Base-by-base conservation (phyloP, 257 asterid genomes). In the Nicotiana otophora region DNA sequence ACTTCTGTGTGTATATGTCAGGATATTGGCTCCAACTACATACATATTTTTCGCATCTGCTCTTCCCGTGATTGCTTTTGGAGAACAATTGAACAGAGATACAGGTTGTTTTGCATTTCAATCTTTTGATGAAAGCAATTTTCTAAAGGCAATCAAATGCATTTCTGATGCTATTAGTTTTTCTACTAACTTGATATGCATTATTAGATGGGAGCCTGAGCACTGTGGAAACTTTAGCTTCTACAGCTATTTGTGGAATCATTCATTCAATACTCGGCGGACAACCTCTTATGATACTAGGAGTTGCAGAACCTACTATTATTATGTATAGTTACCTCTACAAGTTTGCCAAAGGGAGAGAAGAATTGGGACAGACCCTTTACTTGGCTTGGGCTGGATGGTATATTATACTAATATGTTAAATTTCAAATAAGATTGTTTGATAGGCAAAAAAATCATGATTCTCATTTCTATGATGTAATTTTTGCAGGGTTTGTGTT, bases 1-100 rank as follows among this genome's bases (percentile, higher is more conserved):
- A 51, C 16, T 51, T 75, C 9, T 26, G 2, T 46, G 1, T 65
- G 74, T 30, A 16, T 81, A 51, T 66, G 39, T 2, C 74, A 85
- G 87, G 81, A 85, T 85, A 77, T 30, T 85, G 58, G 87, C 87
- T 14, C 87, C 87, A 31, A 82, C 87, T 30, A 78, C 85, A 9
- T 85, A 82, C 83, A 82, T 85, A 78, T 85, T 85, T 54, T 85
- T 85, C 16, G 85, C 87, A 31, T 85, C 87, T 4, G 87, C 85
- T 63, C 81, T 85, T 48, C 87, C 87, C 1, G 87, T 85, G 39
- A 85, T 85, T 10, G 83, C 87, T 16, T 85, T 85, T 48, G 87
- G 87, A 20, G 87, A 85, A 48, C 87, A 85, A 65, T 78, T 85
- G 82, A 82, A 67, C 16, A 82, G 85, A 70, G 81, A 77, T 57